Percentiles rank a stretch among this genome's conserved stretches.
phyloP scores from a whole-genome alignment of 2,329 filamentous ascomycete species.

The Fusarium beomiforme region DNA sequence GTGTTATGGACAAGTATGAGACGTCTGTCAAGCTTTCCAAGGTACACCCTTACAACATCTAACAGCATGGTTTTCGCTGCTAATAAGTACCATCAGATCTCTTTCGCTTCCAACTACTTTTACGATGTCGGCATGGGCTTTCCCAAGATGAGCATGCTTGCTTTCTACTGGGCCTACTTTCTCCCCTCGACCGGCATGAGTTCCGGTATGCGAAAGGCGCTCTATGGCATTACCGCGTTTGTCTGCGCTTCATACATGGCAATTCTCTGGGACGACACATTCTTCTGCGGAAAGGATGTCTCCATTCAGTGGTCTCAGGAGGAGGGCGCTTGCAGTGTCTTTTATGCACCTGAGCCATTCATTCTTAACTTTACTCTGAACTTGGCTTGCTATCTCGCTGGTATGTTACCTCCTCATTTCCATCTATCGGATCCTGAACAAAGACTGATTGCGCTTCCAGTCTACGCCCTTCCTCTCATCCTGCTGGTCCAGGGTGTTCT shows the following conservation, averaged over 20 bases:
- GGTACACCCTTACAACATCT: slow-evolving; percentile 3
- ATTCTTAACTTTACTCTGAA: slow-evolving; percentile 50
- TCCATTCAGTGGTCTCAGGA: slow-evolving; percentile 50
- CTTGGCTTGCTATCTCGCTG: slow-evolving; percentile 46
- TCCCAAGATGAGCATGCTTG: slow-evolving; percentile 50
- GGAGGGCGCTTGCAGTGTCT: slow-evolving; percentile 49
- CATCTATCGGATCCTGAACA: fast-evolving
- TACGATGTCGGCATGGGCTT: slow-evolving; percentile 51
- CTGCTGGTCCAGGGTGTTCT: slow-evolving; percentile 42
- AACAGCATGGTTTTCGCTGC: too few species aligned
- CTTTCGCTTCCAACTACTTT: slow-evolving; percentile 50
- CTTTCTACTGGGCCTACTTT: slow-evolving; percentile 51
- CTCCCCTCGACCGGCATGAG: slow-evolving; percentile 34
- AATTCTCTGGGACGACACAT: slow-evolving; percentile 49
- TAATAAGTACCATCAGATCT: slow-evolving; percentile 37
- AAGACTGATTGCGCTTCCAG: slow-evolving; percentile 13
- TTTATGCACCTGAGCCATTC: slow-evolving; percentile 47
- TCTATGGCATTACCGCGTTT: slow-evolving; percentile 47
- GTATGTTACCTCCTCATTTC: slow-evolving; percentile 20
- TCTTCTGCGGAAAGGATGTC: slow-evolving; percentile 49
- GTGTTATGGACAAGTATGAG: slow-evolving; percentile 45
- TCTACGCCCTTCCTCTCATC: slow-evolving; percentile 47
- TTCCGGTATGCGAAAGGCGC: slow-evolving; percentile 40
- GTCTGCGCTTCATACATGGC: slow-evolving; percentile 45
- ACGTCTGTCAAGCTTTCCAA: slow-evolving; percentile 47